These are phyloP conservation scores for Suillus discolor DNA, from an alignment of 768 basidiomycete genomes.

Conservation along the genomic window DNA sequence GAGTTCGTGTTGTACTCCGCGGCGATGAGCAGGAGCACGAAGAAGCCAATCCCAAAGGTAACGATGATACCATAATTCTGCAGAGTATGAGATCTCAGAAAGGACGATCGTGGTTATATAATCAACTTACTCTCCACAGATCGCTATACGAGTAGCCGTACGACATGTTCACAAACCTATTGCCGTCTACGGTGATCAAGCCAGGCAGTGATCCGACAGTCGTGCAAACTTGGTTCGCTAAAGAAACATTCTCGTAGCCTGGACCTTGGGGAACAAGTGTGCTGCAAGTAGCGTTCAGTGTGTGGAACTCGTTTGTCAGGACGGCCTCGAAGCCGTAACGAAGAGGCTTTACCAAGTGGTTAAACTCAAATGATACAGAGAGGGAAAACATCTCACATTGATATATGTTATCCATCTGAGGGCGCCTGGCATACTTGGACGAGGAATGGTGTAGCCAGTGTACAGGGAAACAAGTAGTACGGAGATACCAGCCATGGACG, in stretches of 20 bases:
- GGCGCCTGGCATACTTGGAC: constrained; percentile 9
- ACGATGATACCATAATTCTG: constrained; percentile 48
- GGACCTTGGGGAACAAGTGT: constrained; percentile 35
- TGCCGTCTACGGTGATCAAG: constrained; percentile 41
- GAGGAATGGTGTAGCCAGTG: constrained; percentile 42
- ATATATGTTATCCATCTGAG: constrained; percentile 23
- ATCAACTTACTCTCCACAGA: constrained; percentile 41
- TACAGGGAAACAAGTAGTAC: constrained; percentile 44
- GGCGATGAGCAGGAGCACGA: constrained; percentile 36
- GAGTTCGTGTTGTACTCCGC: constrained; percentile 35
- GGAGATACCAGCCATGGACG: constrained; percentile 33
- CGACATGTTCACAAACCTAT: constrained; percentile 38
- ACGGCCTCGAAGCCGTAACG: constrained; percentile 25
- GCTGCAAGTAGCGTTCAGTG: constrained; percentile 37
- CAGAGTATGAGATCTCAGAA: constrained; percentile 18
- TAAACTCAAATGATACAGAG: constrained; percentile 30
- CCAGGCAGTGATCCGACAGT: constrained; percentile 44
- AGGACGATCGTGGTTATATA: constrained; percentile 7
- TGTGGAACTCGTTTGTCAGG: constrained; percentile 54
- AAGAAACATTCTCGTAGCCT: constrained; percentile 34
- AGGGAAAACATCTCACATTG: constrained; percentile 28
- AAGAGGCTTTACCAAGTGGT: constrained; percentile 36
- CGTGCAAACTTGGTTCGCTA: constrained; percentile 46
- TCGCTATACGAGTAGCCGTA: constrained; percentile 30
- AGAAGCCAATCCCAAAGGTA: constrained; percentile 43